phyloP scores from a whole-genome alignment of 345 rosid genomes.

The Ceriops tagal region DNA sequence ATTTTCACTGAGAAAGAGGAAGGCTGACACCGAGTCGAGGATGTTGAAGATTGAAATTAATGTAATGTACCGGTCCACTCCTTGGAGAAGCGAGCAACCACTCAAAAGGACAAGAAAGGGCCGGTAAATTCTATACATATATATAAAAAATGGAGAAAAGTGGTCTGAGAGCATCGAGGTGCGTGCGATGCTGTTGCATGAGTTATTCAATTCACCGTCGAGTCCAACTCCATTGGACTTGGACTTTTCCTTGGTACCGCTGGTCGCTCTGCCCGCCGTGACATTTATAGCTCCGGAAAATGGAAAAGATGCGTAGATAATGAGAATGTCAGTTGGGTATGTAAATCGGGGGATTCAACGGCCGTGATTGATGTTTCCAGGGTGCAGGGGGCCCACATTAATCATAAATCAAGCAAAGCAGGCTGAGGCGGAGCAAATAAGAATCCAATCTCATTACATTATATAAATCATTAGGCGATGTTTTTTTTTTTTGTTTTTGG shows the following conservation, averaged over 20 bases:
- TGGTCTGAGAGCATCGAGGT: slow-evolving; percentile 8
- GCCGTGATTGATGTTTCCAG: too few relatives aligned
- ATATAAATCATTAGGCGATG: too few relatives aligned
- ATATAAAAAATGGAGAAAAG: neutral
- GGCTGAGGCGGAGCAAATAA: too few relatives aligned
- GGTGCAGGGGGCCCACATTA: too few relatives aligned
- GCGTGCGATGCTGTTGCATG: neutral
- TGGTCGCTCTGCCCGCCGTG: neutral
- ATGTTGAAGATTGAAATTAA: neutral
- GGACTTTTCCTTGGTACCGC: neutral
- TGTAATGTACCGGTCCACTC: neutral
- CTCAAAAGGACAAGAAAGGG: neutral
- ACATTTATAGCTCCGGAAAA: neutral
- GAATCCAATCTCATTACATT: too few relatives aligned
- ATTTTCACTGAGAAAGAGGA: neutral
- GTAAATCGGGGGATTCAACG: too few relatives aligned
- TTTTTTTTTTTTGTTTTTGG: too few relatives aligned
- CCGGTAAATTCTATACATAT: neutral
- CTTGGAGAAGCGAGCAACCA: neutral
- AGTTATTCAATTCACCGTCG: too few relatives aligned
- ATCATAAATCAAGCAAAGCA: too few relatives aligned
- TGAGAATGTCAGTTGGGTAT: neutral
- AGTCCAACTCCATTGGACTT: too few relatives aligned
- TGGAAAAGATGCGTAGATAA: neutral
- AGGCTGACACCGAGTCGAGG: neutral